A percentile compares a stretch with the other conserved stretches of the same genome.
Conservation (phyloP, 768 basidiomycete genomes). For the Fistulinella prunicolor region DNA sequence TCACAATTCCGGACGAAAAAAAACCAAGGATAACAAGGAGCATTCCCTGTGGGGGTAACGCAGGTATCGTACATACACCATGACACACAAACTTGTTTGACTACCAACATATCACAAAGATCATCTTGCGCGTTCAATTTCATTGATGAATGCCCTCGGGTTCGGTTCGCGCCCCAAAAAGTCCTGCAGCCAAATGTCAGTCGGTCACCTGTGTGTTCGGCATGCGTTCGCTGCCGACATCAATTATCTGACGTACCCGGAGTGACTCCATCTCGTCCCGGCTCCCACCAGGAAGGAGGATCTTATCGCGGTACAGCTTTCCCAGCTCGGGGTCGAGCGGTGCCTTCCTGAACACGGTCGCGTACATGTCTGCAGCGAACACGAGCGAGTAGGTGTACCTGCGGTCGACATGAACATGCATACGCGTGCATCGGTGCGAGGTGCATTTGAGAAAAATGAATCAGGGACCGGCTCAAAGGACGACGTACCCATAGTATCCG, state of each 20-base stretch:
- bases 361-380: constrained; percentile 55
- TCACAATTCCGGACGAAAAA: no score
- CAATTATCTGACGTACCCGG: constrained; percentile 46
- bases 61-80: not conserved
- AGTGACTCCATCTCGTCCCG: constrained; percentile 73
- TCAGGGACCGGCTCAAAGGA: no score
- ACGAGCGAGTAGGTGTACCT: constrained; percentile 74
- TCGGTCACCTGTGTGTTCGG: not conserved
- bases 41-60: no score
- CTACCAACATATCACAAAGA: not conserved
- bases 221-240: no score
- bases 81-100: not conserved
- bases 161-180: constrained; percentile 78
- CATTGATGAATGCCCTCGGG: constrained; percentile 69
- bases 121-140: constrained; percentile 49
- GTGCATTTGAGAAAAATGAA: no score
- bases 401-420: not conserved
- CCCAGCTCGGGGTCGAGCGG: constrained; percentile 69
- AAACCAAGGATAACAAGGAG: no score
- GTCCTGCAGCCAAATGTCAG: constrained; percentile 39
- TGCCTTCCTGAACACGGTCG: constrained; percentile 72
- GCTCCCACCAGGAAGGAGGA: constrained; percentile 67
- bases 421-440: no score
- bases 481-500: constrained; percentile 61
- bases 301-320: constrained; percentile 65